phyloP scores from a whole-genome alignment of 2,329 filamentous ascomycete genomes.

The Botryotinia narcissicola region DNA sequence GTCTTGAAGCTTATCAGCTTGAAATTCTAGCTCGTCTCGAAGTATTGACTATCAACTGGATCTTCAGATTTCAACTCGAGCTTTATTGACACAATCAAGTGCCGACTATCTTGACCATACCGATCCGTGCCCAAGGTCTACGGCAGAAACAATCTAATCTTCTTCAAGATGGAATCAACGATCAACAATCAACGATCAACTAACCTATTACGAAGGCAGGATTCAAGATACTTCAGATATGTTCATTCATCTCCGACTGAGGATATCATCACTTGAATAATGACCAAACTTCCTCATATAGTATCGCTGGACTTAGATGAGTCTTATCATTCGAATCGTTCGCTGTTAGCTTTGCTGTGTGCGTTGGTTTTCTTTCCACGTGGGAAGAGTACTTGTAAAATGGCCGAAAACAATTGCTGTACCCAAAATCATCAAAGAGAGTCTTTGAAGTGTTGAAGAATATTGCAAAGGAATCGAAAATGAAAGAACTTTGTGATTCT shows the following conservation, averaged over 20 bases:
- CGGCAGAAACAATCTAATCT: neutral
- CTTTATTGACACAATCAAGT: neutral
- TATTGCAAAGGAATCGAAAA: neutral
- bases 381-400: neutral
- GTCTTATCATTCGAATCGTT: neutral
- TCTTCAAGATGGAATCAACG: neutral
- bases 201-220: neutral
- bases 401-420: slow-evolving; percentile 4
- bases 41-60: neutral
- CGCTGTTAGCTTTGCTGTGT: neutral
- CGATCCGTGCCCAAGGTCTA: neutral
- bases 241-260: neutral
- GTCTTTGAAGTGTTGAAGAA: neutral
- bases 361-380: neutral
- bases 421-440: slow-evolving; percentile 1
- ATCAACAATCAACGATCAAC: neutral
- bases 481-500: slow-evolving; percentile 5
- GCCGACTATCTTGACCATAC: neutral
- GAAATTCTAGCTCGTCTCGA: neutral
- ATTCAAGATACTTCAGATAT: neutral
- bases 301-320: neutral
- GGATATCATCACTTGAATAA: neutral
- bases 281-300: neutral
- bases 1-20: neutral
- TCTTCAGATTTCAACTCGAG: neutral